phyloP scores from a whole-genome alignment of 345 rosid genomes.

The Populus simonii region DNA sequence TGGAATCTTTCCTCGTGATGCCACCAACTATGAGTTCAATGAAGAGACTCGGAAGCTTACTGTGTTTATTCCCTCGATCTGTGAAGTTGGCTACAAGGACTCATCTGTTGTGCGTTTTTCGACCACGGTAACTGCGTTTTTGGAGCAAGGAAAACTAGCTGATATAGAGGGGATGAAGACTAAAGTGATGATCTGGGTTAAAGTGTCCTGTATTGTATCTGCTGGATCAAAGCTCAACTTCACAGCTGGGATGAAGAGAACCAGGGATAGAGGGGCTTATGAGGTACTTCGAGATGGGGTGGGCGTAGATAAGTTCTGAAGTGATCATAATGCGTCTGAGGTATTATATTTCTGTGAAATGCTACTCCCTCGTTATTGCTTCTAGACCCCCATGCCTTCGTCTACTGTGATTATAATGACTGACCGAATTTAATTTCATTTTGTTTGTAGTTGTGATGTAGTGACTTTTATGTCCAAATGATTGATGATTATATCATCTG shows the following conservation, averaged over 20 bases:
- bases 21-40: constrained; percentile 90
- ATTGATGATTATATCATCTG: not conserved
- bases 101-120: constrained; percentile 73
- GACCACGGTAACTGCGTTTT: constrained; percentile 60
- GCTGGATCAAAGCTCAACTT: constrained; percentile 76
- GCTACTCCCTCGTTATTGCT: not conserved
- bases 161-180: constrained; percentile 94
- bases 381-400: not conserved
- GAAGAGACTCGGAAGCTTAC: constrained; percentile 73
- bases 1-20: constrained; percentile 93
- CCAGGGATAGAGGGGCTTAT: constrained; percentile 68
- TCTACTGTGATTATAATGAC: constrained; percentile 11
- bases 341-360: constrained; percentile 3
- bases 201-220: constrained; percentile 64
- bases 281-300: constrained; percentile 80
- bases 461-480: not conserved
- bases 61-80: constrained; percentile 68
- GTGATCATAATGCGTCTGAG: not conserved
- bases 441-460: not conserved
- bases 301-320: constrained; percentile 68
- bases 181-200: constrained; percentile 82
- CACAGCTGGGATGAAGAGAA: constrained; percentile 72
- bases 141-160: constrained; percentile 77
- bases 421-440: not conserved
- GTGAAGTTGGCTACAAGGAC: constrained; percentile 92